Evolutionary conservation across 2,329 filamentous ascomycete species (phyloP).

Genomic region (Talaromyces pinophilus): DNA sequence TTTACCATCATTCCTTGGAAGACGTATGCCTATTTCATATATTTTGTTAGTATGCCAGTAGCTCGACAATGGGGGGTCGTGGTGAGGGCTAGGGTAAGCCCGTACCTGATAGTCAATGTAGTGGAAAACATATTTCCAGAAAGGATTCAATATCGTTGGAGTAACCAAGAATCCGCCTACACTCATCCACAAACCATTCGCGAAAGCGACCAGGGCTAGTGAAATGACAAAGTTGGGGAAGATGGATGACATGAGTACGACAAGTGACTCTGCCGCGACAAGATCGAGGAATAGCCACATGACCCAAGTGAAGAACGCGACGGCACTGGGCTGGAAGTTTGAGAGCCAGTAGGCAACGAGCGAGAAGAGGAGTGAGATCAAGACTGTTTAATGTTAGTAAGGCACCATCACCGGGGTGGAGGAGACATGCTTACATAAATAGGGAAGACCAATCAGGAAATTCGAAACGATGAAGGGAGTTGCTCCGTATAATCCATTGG

Average conservation of each 20-base stretch:
- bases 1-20: constrained; percentile 95
- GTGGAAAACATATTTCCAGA: constrained; percentile 84
- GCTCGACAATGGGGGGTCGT: background rate
- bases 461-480: constrained; percentile 73
- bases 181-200: constrained; percentile 88
- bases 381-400: constrained; percentile 46
- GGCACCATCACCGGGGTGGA: too few relatives aligned
- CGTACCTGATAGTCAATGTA: constrained; percentile 79
- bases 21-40: constrained; percentile 60
- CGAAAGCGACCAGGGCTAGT: constrained; percentile 77
- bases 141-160: constrained; percentile 71
- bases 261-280: constrained; percentile 76
- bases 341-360: constrained; percentile 76
- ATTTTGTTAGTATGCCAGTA: background rate
- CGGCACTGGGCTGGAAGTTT: constrained; percentile 67
- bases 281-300: constrained; percentile 86
- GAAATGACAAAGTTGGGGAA: constrained; percentile 77
- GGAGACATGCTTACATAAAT: constrained; percentile 57
- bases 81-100: background rate
- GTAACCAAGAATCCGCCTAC: constrained; percentile 80
- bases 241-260: constrained; percentile 71
- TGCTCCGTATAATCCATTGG: constrained; percentile 78
- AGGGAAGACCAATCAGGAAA: constrained; percentile 79
- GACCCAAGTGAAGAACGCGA: constrained; percentile 73
- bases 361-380: constrained; percentile 75